phyloP scores from a whole-genome alignment of 2,329 filamentous ascomycete genomes.

The Fusarium sp. region DNA sequence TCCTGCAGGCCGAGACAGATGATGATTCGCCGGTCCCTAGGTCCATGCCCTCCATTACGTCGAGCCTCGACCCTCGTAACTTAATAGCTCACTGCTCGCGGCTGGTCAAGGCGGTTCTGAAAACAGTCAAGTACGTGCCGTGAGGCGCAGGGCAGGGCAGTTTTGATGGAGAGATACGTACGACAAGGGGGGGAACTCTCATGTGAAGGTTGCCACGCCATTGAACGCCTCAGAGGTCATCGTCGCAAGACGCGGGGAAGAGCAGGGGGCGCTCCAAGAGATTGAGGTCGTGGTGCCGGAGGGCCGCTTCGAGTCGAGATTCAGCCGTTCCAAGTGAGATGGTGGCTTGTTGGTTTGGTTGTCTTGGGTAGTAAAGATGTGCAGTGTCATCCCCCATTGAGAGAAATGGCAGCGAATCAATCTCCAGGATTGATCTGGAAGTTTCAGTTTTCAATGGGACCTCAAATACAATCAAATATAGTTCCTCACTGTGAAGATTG shows the following conservation, averaged over 20 bases:
- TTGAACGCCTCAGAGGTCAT: slow-evolving; percentile 30
- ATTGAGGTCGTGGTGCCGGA: not conserved
- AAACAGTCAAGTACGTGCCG: slow-evolving; percentile 15
- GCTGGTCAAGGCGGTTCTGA: slow-evolving; percentile 26
- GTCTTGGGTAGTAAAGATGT: not conserved
- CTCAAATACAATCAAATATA: not conserved
- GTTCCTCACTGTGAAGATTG: not conserved
- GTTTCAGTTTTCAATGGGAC: not conserved
- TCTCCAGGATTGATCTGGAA: not conserved
- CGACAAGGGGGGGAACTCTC: not conserved
- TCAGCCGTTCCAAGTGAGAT: slow-evolving; percentile 1
- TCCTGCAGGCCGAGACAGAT: slow-evolving; percentile 17
- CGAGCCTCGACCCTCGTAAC: slow-evolving; percentile 22
- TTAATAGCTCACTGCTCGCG: slow-evolving; percentile 1
- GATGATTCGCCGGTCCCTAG: slow-evolving; percentile 21
- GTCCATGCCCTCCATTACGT: slow-evolving; percentile 28
- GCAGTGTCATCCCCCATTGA: not conserved
- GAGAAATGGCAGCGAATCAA: not conserved
- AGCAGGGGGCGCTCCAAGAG: not conserved
- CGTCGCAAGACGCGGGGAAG: not conserved
- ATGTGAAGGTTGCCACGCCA: slow-evolving; percentile 18
- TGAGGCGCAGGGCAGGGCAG: not conserved
- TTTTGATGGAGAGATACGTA: slow-evolving; percentile 1
- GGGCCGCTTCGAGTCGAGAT: slow-evolving; percentile 4
- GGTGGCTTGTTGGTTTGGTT: not conserved